Conservation (phyloP, 306 rosid species). For the Begonia masoniana region DNA sequence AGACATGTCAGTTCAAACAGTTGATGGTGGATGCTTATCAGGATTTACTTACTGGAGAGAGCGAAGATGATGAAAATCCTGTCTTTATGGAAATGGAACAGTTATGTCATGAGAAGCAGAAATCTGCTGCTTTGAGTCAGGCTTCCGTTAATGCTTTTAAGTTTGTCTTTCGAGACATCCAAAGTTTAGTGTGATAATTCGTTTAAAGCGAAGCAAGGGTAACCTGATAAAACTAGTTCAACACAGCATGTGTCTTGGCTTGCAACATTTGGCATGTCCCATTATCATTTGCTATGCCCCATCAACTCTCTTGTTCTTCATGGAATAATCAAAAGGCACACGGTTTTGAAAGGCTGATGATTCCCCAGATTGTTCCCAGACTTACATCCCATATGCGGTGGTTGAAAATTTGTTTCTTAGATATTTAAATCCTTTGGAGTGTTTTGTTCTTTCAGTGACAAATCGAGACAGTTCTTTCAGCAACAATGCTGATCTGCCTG, state of each 20-base stretch:
- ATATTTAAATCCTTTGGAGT: no score
- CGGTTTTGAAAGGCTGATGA: no score
- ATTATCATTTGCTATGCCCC: constrained; percentile 62
- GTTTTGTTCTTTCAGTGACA: no score
- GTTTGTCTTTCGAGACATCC: constrained; percentile 62
- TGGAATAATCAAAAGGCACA: constrained; percentile 98
- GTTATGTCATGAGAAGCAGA: constrained; percentile 56
- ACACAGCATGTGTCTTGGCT: constrained; percentile 83
- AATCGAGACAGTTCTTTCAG: no score
- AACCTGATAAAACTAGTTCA: constrained; percentile 70
- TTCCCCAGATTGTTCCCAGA: no score
- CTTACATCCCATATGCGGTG: no score
- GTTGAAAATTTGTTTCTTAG: no score
- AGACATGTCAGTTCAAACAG: constrained; percentile 48
- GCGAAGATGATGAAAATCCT: constrained; percentile 23
- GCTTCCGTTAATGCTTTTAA: constrained; percentile 75
- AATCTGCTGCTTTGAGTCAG: constrained; percentile 60
- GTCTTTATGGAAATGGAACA: constrained; percentile 28
- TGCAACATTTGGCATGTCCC: constrained; percentile 78
- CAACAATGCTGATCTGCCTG: no score
- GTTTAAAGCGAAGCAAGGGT: constrained; percentile 97
- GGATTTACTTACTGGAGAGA: constrained; percentile 35
- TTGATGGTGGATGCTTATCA: constrained; percentile 39
- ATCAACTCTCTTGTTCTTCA: constrained; percentile 56
- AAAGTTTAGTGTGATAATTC: constrained; percentile 56